Percentiles rank a stretch among this genome's conserved stretches.
Evolutionary conservation across 805 yeast genomes (phyloP).

Genomic region (Saccharomycopsis vini): DNA sequence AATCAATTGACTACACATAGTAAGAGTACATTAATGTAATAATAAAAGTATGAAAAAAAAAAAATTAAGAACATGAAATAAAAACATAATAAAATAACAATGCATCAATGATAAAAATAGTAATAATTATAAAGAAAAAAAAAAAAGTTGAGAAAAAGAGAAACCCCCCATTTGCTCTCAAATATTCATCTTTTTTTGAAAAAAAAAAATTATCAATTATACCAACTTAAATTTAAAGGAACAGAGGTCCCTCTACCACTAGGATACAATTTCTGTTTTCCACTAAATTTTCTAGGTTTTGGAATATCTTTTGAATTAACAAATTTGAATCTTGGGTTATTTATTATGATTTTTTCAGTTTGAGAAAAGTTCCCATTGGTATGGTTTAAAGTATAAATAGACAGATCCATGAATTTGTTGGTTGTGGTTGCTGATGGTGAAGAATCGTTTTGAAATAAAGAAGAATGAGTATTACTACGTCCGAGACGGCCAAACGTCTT

Average conservation of each 20-base stretch:
- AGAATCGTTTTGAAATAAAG: conserved; percentile 25
- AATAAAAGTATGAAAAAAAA: no score
- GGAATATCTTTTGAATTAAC: conserved; percentile 64
- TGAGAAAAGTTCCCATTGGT: conserved; percentile 22
- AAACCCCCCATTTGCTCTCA: no score
- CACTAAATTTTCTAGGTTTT: conserved; percentile 73
- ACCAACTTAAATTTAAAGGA: conserved; percentile 6
- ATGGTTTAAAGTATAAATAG: conserved; percentile 54
- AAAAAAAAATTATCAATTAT: no score
- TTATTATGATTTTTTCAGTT: conserved; percentile 39
- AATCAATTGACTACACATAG: no score
- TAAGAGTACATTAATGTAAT: no score
- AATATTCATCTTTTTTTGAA: no score
- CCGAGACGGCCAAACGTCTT: conserved; percentile 18
- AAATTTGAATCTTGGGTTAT: conserved; percentile 65
- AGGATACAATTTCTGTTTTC: conserved; percentile 73
- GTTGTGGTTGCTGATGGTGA: conserved; percentile 19
- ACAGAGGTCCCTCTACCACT: conserved; percentile 46
- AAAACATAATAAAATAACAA: no score
- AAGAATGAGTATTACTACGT: conserved; percentile 19
- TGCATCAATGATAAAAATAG: no score
- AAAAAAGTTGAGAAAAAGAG: no score
- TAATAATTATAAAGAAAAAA: no score
- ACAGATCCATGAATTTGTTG: conserved; percentile 43
- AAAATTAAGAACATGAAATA: no score